These are phyloP conservation scores for Clonostachys solani DNA, from an alignment of 2,329 filamentous ascomycete species.

Conservation along the genomic window DNA sequence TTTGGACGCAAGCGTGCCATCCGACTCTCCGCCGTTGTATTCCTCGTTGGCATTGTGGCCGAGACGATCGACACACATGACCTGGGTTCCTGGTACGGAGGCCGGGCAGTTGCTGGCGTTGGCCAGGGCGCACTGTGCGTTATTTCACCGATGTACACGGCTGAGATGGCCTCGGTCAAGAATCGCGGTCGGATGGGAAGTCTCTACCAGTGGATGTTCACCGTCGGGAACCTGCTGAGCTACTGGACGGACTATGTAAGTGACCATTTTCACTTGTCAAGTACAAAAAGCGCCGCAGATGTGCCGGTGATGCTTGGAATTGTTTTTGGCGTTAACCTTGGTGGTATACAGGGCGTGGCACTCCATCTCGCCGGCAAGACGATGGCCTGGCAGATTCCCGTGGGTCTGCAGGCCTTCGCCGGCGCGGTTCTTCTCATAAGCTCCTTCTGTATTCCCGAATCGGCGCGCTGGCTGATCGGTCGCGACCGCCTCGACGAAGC, in stretches of 20 bases:
- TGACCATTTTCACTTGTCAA: too few relatives aligned
- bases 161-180: slow-evolving; percentile 3
- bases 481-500: slow-evolving; percentile 37
- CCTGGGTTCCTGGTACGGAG: slow-evolving; percentile 22
- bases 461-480: slow-evolving; percentile 43
- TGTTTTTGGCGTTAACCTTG: too few relatives aligned
- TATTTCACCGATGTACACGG: slow-evolving; percentile 20
- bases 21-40: slow-evolving; percentile 22
- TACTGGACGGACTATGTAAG: too few relatives aligned
- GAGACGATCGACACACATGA: slow-evolving; percentile 29
- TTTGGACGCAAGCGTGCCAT: slow-evolving; percentile 1
- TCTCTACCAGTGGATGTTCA: slow-evolving; percentile 2
- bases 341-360: slow-evolving; percentile 4
- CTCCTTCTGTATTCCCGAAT: slow-evolving; percentile 42
- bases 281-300: too few relatives aligned
- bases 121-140: slow-evolving; percentile 24
- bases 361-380: slow-evolving; percentile 7
- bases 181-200: slow-evolving; percentile 1
- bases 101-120: slow-evolving; percentile 20
- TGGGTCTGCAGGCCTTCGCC: slow-evolving; percentile 44
- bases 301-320: too few relatives aligned
- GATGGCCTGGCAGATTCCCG: slow-evolving; percentile 50
- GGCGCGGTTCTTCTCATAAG: slow-evolving; percentile 41
- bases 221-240: neutral
- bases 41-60: slow-evolving; percentile 25